Evolutionary conservation across 1,284 basidiomycete genomes (phyloP), one percentile per base, ranked within the genome.

Genomic region (Tilletia horrida): DNA sequence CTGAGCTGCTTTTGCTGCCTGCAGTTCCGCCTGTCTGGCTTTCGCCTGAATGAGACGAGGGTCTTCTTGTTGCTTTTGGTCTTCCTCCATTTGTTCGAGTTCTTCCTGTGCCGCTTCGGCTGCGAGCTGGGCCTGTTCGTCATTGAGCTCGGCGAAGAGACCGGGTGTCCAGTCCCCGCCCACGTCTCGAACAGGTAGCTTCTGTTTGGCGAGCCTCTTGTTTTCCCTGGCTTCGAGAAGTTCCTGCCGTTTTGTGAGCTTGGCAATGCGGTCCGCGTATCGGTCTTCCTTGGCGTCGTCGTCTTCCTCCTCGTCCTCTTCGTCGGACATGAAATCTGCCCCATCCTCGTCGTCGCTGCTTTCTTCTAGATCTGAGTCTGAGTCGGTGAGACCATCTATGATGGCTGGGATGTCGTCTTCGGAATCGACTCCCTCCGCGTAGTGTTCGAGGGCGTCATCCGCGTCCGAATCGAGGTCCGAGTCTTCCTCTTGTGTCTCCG

Each of bases 341-440:
- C 59, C 66, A 14, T 63, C 66, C 11, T 69, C 69, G 31, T 71
- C 69, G 35, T 76, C 69, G 43, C 66, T 91, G 78, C 85, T 85
- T 67, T 85, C 88, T 29, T 84, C 82, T 43, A 94, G 84, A 91
- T 78, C 93, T 92, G 45, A 89, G 87, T 70, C 89, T 88, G 50
- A 88, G 89, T 31, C 90, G 40, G 55, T 47, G 43, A 29, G 21
- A 9, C 47, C 40, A 48, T 23, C 31, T 21, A 47, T 27, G n/a
- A 29, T 25, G 11, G 50, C 57, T 18, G 40, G 21, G 9, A 40
- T 29, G 7, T 52, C 50, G 23, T 50, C 63, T 23, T 64, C 64
- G 9, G 50, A 25, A 21, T 8, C 50, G 50, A 6, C 31, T 18
- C 43, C 48, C 13, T 48, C 40, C 14, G 31, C 65, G 2, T 44